Evolutionary conservation across 805 yeast genomes (phyloP).

Genomic region (Danielozyma ontarioensis): DNA sequence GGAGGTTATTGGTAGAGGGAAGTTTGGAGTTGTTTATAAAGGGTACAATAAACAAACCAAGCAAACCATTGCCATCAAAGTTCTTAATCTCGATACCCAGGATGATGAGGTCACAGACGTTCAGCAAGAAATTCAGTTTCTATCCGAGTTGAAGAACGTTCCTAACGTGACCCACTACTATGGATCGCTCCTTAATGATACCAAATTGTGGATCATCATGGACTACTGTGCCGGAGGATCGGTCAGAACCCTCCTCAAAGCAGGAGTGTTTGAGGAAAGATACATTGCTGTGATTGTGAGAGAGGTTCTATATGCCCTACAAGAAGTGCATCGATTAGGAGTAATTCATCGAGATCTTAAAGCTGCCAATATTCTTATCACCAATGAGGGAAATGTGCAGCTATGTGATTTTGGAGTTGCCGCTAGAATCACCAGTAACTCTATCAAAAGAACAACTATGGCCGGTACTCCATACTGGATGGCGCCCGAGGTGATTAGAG

Average conservation of each 20-base stretch:
- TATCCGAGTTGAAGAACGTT: constrained; percentile 73
- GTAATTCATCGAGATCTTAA: constrained; percentile 95
- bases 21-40: constrained; percentile 94
- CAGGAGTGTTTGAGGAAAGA: constrained; percentile 84
- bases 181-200: constrained; percentile 81
- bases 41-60: constrained; percentile 68
- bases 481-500: constrained; percentile 98
- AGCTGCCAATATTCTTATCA: constrained; percentile 89
- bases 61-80: constrained; percentile 87
- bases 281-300: constrained; percentile 80
- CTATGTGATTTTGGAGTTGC: constrained; percentile 99
- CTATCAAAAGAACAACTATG: constrained; percentile 83
- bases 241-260: constrained; percentile 73
- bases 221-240: constrained; percentile 98
- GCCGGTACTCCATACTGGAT: constrained; percentile 98
- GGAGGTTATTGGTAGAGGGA: constrained; percentile 93
- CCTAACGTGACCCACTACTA: constrained; percentile 93
- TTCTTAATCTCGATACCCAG: constrained; percentile 84
- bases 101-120: constrained; percentile 94
- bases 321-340: constrained; percentile 79
- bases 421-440: constrained; percentile 75
- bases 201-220: constrained; percentile 96
- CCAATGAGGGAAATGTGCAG: constrained; percentile 85
- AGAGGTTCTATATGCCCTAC: constrained; percentile 73
- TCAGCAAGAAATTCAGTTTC: constrained; percentile 84